These are phyloP conservation scores for Casuarina cunninghamiana DNA, from an alignment of 306 rosid genomes.

Conservation along the genomic window DNA sequence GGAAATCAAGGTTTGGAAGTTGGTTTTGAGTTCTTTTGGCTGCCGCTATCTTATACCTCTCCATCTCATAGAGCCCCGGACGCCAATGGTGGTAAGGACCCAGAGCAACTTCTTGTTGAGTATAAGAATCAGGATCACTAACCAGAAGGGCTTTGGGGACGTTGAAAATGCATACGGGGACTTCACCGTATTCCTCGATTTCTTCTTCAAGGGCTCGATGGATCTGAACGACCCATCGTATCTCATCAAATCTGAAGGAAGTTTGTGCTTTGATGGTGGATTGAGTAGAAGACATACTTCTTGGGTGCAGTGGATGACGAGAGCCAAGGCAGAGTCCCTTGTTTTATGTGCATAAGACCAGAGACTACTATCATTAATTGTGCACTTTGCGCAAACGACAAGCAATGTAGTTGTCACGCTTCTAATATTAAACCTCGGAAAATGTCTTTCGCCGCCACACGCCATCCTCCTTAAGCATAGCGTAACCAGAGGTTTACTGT, in stretches of 20 bases:
- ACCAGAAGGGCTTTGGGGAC: constrained; percentile 53
- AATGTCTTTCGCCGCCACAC: constrained; percentile 9
- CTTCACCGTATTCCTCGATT: constrained; percentile 47
- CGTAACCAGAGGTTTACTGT: neutral
- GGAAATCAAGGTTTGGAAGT: constrained; percentile 40
- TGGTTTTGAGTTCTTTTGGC: constrained; percentile 56
- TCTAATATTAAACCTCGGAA: constrained; percentile 5
- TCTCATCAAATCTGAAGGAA: constrained; percentile 53
- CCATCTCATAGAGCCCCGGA: constrained; percentile 77
- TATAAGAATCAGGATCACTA: constrained; percentile 58
- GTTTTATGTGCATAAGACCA: neutral
- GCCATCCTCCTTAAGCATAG: neutral
- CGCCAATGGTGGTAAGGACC: constrained; percentile 81
- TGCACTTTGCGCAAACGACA: constrained; percentile 9
- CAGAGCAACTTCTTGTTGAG: constrained; percentile 71
- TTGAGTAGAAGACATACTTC: constrained; percentile 35
- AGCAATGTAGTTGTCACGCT: constrained; percentile 21
- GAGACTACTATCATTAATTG: neutral
- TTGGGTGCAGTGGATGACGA: constrained; percentile 23
- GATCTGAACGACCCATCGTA: constrained; percentile 58
- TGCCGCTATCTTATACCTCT: constrained; percentile 65
- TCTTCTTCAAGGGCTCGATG: constrained; percentile 62
- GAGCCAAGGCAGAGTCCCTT: constrained; percentile 17
- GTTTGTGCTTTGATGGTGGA: constrained; percentile 28
- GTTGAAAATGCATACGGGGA: constrained; percentile 58